Conservation (phyloP, 495 filamentous ascomycete species). For the Glutinoglossum americanum region DNA sequence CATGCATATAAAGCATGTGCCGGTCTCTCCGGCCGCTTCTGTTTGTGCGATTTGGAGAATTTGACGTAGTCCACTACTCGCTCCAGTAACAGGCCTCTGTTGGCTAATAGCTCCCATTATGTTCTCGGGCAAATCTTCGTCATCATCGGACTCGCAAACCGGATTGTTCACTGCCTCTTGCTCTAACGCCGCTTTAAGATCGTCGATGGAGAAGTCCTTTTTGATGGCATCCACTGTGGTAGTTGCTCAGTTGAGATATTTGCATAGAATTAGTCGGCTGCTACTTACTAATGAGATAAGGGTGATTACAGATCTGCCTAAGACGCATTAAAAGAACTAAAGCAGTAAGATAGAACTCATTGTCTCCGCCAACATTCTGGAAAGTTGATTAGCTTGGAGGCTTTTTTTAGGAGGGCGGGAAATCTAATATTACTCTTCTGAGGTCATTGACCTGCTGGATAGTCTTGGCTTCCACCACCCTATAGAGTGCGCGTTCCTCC, state of each 20-base stretch:
- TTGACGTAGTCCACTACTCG: neutral
- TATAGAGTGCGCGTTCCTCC: neutral
- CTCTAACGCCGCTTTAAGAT: slow-evolving; percentile 5
- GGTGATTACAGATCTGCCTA: slow-evolving; percentile 13
- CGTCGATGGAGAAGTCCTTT: slow-evolving; percentile 6
- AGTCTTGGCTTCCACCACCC: neutral
- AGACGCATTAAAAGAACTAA: slow-evolving; percentile 11
- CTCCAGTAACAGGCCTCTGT: neutral
- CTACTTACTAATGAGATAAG: slow-evolving; percentile 9
- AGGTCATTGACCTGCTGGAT: slow-evolving; percentile 7
- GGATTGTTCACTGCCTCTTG: neutral
- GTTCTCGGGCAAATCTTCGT: slow-evolving; percentile 1
- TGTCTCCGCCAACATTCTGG: slow-evolving; percentile 4
- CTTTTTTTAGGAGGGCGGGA: neutral
- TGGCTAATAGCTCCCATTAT: neutral
- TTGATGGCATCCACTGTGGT: slow-evolving; percentile 6
- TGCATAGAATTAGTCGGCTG: neutral
- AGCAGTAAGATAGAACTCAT: neutral
- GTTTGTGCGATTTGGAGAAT: neutral
- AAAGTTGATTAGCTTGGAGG: neutral
- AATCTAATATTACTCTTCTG: neutral
- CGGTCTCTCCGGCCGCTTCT: slow-evolving; percentile 5
- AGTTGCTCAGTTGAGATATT: neutral
- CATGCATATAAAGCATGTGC: slow-evolving; percentile 3
- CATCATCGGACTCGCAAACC: neutral